Base-by-base conservation (phyloP, 495 filamentous ascomycete genomes). In the Stereocaulon alpinum region DNA sequence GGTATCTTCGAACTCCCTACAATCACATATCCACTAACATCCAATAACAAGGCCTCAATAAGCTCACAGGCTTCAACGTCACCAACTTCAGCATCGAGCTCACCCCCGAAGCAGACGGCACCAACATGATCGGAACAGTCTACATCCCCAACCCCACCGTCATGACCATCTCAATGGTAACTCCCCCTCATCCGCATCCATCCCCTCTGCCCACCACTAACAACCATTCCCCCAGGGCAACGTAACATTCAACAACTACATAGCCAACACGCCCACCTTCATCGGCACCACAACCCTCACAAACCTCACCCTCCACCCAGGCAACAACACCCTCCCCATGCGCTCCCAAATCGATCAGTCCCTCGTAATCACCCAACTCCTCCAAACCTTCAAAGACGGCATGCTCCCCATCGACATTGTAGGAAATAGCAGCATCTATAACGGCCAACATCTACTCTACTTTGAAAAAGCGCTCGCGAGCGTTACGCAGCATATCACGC, bases 111-210 rank as follows among this genome's bases (percentile, higher is more conserved):
- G 43, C 66, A 24, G 71, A 77, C 54, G 75, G 77, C 53, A 74
- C 77, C 53, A 89, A 90, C 71, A 79, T 88, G 74, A 72, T 77
- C 37, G 87, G 81, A 63, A 77, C 72, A 4, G 78, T 81, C 40
- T 73, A 66, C 55, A 86, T 92, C 41, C 87, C 87, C 58, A 92
- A 92, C 67, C 80, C 78, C 6, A 83, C 86, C 4, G 69, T 82
- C 54, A 73, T 88, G 69, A 81, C 80, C 6, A 72, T 91, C 49
- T 68, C 74, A 20, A 76, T 89, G 49, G 47, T 50, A 30, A 12
- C 14, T 17, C 30, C 47, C 30, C 47, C 15, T 22, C 1, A 3
- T 14, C 10, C 17, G 1, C 5, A 4, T 22, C 15, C 30, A 27
- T 50, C 11, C 6, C 15, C 17, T 27, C 15, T 6, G 24, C 10